Conservation (phyloP, 805 yeast species). For the Tetrapisispora nanseiensis region DNA sequence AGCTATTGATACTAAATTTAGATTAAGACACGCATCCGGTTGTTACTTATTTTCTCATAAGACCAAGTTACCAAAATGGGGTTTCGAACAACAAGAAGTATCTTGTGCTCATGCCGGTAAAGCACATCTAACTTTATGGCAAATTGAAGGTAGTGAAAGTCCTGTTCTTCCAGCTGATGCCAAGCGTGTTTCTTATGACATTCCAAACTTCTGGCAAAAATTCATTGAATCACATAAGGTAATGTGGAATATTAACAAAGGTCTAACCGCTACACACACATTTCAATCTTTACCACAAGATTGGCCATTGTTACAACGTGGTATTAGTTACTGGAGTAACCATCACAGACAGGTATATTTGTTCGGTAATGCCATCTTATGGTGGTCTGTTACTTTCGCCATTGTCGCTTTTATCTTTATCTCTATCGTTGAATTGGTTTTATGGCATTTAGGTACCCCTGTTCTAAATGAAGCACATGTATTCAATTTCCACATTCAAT, state of each 20-base stretch:
- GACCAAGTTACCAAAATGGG: slow-evolving; percentile 70
- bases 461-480: slow-evolving; percentile 42
- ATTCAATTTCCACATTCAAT: slow-evolving; percentile 55
- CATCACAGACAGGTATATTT: slow-evolving; percentile 53
- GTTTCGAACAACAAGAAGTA: slow-evolving; percentile 76
- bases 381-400: slow-evolving; percentile 60
- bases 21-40: slow-evolving; percentile 70
- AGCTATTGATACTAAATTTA: slow-evolving; percentile 62
- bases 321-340: slow-evolving; percentile 64
- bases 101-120: slow-evolving; percentile 69
- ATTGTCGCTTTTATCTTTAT: slow-evolving; percentile 42
- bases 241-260: slow-evolving; percentile 68
- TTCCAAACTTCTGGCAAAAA: slow-evolving; percentile 46
- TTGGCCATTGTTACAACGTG: slow-evolving; percentile 70
- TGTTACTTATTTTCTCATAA: slow-evolving; percentile 66
- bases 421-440: slow-evolving; percentile 35
- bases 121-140: slow-evolving; percentile 55
- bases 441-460: slow-evolving; percentile 56
- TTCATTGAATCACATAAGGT: slow-evolving; percentile 53
- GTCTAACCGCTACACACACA: slow-evolving; percentile 55
- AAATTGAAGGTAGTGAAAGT: slow-evolving; percentile 60
- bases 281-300: slow-evolving; percentile 62
- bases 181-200: slow-evolving; percentile 44
- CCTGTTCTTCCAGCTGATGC: slow-evolving; percentile 35
- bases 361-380: slow-evolving; percentile 64